phyloP scores from a whole-genome alignment of 1,284 basidiomycete species.

The Phellinidium pouzarii region DNA sequence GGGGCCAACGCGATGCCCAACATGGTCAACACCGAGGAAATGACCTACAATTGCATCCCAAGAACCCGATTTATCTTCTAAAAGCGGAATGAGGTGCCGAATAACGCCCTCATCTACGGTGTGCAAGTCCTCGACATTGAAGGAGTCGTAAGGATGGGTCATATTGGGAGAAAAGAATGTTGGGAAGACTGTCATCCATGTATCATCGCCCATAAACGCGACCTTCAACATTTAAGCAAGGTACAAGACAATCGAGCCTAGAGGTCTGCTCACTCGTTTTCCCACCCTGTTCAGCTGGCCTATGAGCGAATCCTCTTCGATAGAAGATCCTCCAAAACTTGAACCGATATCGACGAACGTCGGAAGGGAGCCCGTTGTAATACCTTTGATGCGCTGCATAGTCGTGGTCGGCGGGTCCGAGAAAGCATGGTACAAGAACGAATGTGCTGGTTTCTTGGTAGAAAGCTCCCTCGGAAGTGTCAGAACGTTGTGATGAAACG shows the following conservation, averaged over 20 bases:
- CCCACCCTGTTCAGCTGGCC: constrained; percentile 48
- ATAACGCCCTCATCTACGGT: constrained; percentile 92
- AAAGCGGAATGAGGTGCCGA: constrained; percentile 74
- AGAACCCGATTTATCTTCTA: constrained; percentile 43
- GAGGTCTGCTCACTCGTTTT: constrained; percentile 44
- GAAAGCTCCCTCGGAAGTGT: constrained; percentile 73
- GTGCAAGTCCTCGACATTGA: constrained; percentile 98
- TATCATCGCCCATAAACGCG: constrained; percentile 94
- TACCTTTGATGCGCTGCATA: constrained; percentile 89
- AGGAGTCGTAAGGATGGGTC: constrained; percentile 86
- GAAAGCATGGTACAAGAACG: constrained; percentile 84
- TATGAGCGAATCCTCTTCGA: constrained; percentile 83
- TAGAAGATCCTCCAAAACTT: constrained; percentile 84
- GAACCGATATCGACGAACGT: constrained; percentile 93
- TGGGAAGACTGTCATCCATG: constrained; percentile 90
- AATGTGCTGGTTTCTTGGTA: constrained; percentile 52
- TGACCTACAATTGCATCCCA: constrained; percentile 92
- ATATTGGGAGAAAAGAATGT: constrained; percentile 64
- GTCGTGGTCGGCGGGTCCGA: constrained; percentile 96
- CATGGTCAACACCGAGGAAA: constrained; percentile 96
- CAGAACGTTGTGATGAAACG: constrained; percentile 79
- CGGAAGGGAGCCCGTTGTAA: constrained; percentile 93
- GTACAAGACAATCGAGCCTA: background rate
- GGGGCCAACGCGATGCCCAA: constrained; percentile 91
- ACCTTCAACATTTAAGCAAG: constrained; percentile 31